Percentiles rank a stretch among this genome's conserved stretches.
Evolutionary conservation across 1,139 yeast species (phyloP).

Genomic region (Nakaseomyces glabratus): DNA sequence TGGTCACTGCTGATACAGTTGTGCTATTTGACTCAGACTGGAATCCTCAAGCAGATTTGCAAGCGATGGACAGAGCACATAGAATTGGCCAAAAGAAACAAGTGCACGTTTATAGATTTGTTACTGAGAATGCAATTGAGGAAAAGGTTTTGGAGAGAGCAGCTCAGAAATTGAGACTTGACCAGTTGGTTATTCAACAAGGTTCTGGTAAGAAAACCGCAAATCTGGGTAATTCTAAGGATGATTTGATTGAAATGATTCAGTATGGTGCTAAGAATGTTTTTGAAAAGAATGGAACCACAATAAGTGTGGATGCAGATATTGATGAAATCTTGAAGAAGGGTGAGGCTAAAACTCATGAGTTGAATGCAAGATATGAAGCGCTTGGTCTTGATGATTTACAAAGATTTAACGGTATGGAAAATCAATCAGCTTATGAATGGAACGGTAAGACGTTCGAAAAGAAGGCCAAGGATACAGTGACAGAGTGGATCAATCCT

Average conservation of each 20-base stretch:
- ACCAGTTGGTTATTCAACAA: conserved; percentile 75
- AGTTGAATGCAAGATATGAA: conserved; percentile 54
- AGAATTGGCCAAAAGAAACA: conserved; percentile 81
- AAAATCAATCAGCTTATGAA: conserved; percentile 85
- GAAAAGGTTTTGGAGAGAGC: conserved; percentile 76
- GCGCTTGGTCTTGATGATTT: conserved; percentile 65
- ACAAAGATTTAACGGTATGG: conserved; percentile 47
- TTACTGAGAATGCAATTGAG: conserved; percentile 74
- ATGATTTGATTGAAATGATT: conserved; percentile 68
- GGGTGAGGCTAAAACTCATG: conserved; percentile 56
- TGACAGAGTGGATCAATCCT: conserved; percentile 74
- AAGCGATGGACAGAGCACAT: conserved; percentile 85
- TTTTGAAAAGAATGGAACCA: conserved; percentile 33
- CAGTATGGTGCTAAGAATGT: conserved; percentile 70
- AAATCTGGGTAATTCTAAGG: conserved; percentile 46
- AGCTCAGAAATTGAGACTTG: conserved; percentile 66
- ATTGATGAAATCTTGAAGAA: conserved; percentile 51
- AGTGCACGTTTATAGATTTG: conserved; percentile 65
- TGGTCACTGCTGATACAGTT: conserved; percentile 69
- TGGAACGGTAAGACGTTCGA: conserved; percentile 97
- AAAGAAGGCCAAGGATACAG: conserved; percentile 45
- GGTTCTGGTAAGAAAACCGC: conserved; percentile 38
- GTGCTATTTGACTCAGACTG: conserved; percentile 71
- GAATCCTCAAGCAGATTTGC: conserved; percentile 84
- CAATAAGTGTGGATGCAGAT: conserved; percentile 37